Evolutionary conservation across 345 rosid species (phyloP), one percentile per base, ranked within the genome.

Genomic region (Populus nigra): DNA sequence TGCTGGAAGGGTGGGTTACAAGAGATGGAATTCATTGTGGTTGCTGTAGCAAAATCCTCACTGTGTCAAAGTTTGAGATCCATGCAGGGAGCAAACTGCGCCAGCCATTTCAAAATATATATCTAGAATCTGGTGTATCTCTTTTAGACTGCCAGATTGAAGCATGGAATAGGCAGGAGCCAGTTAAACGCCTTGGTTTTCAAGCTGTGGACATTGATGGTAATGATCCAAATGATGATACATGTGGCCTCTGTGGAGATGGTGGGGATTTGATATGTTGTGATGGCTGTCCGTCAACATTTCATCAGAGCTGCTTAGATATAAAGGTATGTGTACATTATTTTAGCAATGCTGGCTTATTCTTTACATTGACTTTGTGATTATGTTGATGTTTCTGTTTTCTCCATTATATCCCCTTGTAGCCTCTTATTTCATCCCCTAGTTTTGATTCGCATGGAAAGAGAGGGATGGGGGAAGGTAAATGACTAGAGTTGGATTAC

Each of bases 211-310:
- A 78, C 1, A 1, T 73, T 53, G 79, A 75, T 66, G 85, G 85
- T 71, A 81, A 75, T 27, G 85, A 82, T 75, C 85, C 85, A 38
- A 78, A 82, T 68, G 85, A 82, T 55, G 85, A 82, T 66, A 82
- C 85, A 22, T 82, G 85, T 65, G 79, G 81, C 65, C 72, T 82
- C 11, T 82, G 85, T 8, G 85, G 85, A 41, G 85, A 82, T 78
- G 85, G 85, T 66, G 85, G 85, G 35, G 82, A 78, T 75, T 78
- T 82, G 82, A 82, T 82, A 6, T 82, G 85, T 49, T 82, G 85
- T 78, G 85, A 82, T 82, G 72, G 73, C 68, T 82, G 85, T 61
- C 85, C 85, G 8, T 82, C 85, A 35, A 82, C 85, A 41, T 82
- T 74, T 78, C 85, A 82, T 71, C 79, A 36, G 73, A 82, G 77